Evolutionary conservation across 2,329 filamentous ascomycete genomes (phyloP).

Genomic region (Laburnicola sp.): DNA sequence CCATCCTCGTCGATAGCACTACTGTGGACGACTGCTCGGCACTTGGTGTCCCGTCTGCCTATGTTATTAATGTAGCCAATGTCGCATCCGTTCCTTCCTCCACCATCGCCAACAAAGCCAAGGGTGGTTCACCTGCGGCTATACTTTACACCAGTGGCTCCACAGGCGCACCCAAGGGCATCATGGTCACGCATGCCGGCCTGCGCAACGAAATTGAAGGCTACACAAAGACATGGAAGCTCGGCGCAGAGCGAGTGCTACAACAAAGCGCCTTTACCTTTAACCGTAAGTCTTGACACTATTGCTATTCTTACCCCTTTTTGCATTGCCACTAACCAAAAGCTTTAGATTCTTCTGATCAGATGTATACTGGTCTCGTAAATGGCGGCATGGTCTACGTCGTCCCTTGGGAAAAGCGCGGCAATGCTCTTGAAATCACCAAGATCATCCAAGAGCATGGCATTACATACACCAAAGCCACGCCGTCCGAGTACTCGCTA

Average conservation of each 20-base stretch:
- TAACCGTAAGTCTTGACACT: constrained; percentile 20
- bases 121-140: too few species aligned
- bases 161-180: constrained; percentile 2
- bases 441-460: constrained; percentile 40
- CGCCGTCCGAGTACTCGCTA: constrained; percentile 47
- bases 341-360: constrained; percentile 39
- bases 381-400: constrained; percentile 46
- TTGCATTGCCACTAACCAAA: too few species aligned
- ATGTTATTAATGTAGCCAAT: too few species aligned
- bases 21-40: too few species aligned
- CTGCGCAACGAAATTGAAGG: constrained; percentile 45
- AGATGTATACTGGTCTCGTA: constrained; percentile 47
- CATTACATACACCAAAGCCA: constrained; percentile 46
- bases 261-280: constrained; percentile 49
- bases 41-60: too few species aligned
- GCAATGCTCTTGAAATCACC: constrained; percentile 42
- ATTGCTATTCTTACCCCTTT: too few species aligned
- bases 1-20: too few species aligned
- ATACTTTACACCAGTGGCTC: too few species aligned
- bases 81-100: too few species aligned
- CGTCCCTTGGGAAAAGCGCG: constrained; percentile 32
- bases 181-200: constrained; percentile 2
- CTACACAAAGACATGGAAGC: constrained; percentile 37
- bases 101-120: too few species aligned
- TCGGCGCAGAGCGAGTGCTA: constrained; percentile 49